Percentiles rank a stretch among this genome's conserved stretches.
Evolutionary conservation across 139 green algal species (phyloP).

Genomic region (Marvania coccoides): DNA sequence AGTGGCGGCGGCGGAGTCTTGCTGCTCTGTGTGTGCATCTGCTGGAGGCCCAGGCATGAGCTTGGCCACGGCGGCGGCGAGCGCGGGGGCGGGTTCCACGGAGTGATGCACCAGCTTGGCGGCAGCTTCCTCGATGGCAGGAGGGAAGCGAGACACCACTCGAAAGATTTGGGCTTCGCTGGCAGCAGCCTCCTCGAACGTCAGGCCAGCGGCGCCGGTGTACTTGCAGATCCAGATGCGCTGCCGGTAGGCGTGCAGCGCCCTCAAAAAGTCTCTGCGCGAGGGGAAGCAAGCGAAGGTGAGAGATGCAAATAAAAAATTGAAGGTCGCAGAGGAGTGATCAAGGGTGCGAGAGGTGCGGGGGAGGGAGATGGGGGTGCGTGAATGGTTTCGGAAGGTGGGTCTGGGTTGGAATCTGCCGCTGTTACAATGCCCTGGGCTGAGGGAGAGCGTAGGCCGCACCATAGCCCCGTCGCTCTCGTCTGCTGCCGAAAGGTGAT

Average conservation of each 20-base stretch:
- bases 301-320: not conserved
- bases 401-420: too few relatives aligned
- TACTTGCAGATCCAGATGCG: constrained; percentile 50
- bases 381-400: too few relatives aligned
- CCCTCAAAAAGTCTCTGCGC: constrained; percentile 34
- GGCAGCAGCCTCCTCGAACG: constrained; percentile 59
- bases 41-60: constrained; percentile 6
- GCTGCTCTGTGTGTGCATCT: not conserved
- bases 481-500: too few relatives aligned
- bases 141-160: not conserved
- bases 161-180: constrained; percentile 16
- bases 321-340: not conserved
- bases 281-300: not conserved
- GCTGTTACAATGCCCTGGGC: too few relatives aligned
- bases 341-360: too few relatives aligned
- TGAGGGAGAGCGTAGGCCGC: too few relatives aligned
- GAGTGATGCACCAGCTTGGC: constrained; percentile 43
- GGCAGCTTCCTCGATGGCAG: constrained; percentile 39
- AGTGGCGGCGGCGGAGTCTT: not conserved
- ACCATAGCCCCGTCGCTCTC: too few relatives aligned
- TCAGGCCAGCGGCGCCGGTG: constrained; percentile 45
- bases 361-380: too few relatives aligned
- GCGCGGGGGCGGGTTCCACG: constrained; percentile 25
- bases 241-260: constrained; percentile 39
- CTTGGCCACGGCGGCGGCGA: constrained; percentile 23